Evolutionary conservation across 2,329 filamentous ascomycete genomes (phyloP).

Genomic region (Calonectria hongkongensis): DNA sequence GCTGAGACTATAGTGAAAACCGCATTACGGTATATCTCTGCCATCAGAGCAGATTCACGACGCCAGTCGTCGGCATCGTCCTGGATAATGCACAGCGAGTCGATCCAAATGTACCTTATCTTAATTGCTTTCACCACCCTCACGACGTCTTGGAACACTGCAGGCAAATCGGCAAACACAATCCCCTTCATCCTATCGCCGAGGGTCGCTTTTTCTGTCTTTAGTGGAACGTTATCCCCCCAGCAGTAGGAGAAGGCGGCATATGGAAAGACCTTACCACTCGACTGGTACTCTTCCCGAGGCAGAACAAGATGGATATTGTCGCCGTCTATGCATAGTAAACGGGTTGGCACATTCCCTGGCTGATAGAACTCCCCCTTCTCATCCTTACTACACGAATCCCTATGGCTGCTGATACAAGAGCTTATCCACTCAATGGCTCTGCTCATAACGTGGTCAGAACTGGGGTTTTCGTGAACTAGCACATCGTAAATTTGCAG

Average conservation of each 20-base stretch:
- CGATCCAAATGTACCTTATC: constrained; percentile 4
- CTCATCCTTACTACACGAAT: background rate
- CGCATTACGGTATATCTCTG: constrained; percentile 10
- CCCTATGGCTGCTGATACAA: background rate
- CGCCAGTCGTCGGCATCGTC: constrained; percentile 1
- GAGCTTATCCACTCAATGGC: background rate
- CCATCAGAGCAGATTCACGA: background rate
- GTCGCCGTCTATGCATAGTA: too few relatives aligned
- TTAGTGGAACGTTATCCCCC: too few relatives aligned
- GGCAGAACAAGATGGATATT: too few relatives aligned
- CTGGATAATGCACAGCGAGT: constrained; percentile 15
- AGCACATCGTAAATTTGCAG: background rate
- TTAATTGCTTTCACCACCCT: background rate
- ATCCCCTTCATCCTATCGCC: too few relatives aligned
- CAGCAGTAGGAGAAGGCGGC: too few relatives aligned
- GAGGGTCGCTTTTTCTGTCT: too few relatives aligned
- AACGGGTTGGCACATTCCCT: too few relatives aligned
- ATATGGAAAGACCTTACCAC: too few relatives aligned
- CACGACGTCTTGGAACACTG: constrained; percentile 21
- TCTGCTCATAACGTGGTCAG: background rate
- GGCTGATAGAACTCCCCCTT: too few relatives aligned
- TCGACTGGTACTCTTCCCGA: too few relatives aligned
- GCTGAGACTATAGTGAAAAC: constrained; percentile 9
- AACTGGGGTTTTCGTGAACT: background rate
- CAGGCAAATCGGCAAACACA: too few relatives aligned